phyloP scores from a whole-genome alignment of 352 stramenopile genomes.

The Globisporangium cederbergense region DNA sequence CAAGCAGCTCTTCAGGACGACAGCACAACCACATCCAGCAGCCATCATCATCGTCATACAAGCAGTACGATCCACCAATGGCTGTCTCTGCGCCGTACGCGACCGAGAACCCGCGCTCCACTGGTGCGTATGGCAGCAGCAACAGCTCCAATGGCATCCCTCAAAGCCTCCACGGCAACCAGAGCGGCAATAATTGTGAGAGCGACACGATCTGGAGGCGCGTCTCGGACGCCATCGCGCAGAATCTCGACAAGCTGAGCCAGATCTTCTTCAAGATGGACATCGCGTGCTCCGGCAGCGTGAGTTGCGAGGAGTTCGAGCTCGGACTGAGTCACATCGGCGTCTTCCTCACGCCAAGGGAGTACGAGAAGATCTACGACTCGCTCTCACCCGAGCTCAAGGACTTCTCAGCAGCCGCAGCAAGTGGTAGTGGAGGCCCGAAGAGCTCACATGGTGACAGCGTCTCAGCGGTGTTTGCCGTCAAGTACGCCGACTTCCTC shows the following conservation, averaged over 20 bases:
- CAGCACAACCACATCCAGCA: not conserved
- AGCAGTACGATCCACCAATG: conserved; percentile 3
- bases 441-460: conserved; percentile 4
- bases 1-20: not conserved
- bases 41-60: conserved; percentile 2
- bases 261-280: conserved; percentile 84
- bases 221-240: conserved; percentile 41
- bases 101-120: conserved; percentile 21
- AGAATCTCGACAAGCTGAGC: conserved; percentile 61
- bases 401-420: conserved; percentile 3
- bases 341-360: conserved; percentile 58
- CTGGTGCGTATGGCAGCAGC: not conserved
- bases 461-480: conserved; percentile 21
- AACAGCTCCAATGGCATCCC: conserved; percentile 3
- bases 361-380: conserved; percentile 68
- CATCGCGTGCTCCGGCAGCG: conserved; percentile 54
- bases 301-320: conserved; percentile 69
- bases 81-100: conserved; percentile 53
- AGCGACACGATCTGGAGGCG: conserved; percentile 55
- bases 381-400: conserved; percentile 41
- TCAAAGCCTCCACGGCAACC: conserved; percentile 4
- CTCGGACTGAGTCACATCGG: conserved; percentile 67
- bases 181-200: conserved; percentile 21
- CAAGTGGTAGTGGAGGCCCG: conserved; percentile 7
- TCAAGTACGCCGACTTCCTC: conserved; percentile 69